These are phyloP conservation scores for Rhodamnia argentea DNA, from an alignment of 345 rosid species.

Conservation along the genomic window DNA sequence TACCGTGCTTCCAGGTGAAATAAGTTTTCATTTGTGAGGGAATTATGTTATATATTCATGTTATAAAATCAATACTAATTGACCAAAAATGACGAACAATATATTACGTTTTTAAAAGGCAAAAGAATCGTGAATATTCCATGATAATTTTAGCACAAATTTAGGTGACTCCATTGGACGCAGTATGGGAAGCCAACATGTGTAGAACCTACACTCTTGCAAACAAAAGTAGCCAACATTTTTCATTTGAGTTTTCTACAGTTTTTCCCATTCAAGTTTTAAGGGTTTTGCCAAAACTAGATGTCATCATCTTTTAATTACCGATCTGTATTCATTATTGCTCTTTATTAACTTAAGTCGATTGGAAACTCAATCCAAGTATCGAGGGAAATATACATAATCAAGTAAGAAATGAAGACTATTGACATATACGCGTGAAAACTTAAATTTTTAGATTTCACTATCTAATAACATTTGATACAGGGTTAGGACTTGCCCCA, in stretches of 20 bases:
- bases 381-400: neutral
- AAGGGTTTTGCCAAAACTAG: neutral
- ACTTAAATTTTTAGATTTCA: neutral
- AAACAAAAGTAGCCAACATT: neutral
- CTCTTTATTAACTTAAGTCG: neutral
- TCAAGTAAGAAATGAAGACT: too few relatives aligned
- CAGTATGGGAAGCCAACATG: neutral
- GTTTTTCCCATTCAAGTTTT: neutral
- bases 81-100: neutral
- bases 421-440: neutral
- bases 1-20: accelerated
- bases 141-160: neutral
- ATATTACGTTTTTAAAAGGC: neutral
- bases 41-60: neutral
- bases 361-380: neutral
- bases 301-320: neutral
- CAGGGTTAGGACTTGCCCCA: neutral
- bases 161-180: neutral
- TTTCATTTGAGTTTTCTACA: neutral
- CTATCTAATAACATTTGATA: neutral
- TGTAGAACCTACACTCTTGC: neutral
- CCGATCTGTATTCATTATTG: neutral
- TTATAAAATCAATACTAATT: neutral
- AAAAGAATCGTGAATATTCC: neutral
- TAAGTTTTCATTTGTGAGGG: neutral